Conservation (phyloP, 164 flowering plant species). For the Chimonanthus salicifolius region DNA sequence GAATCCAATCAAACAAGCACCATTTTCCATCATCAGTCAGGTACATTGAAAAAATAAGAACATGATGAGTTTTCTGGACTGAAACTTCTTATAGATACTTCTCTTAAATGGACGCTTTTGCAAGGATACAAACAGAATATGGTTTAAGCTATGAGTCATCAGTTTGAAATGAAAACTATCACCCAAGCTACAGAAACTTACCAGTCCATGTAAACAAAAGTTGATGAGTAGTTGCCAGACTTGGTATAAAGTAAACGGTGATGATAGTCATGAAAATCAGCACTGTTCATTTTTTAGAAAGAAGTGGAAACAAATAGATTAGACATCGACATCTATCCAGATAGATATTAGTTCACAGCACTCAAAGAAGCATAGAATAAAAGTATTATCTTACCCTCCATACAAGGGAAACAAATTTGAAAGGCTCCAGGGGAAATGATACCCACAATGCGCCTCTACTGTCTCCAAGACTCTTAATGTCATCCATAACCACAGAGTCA, state of each 20-base stretch:
- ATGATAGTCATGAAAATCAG: slow-evolving; percentile 98
- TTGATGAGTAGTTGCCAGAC: slow-evolving; percentile 95
- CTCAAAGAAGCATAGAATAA: neutral
- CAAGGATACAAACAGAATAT: neutral
- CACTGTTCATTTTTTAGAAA: slow-evolving; percentile 31
- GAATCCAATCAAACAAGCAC: neutral
- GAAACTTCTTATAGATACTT: neutral
- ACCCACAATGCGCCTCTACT: slow-evolving; percentile 98
- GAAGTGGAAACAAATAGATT: too few species aligned
- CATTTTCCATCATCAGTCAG: neutral
- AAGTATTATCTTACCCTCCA: slow-evolving; percentile 66
- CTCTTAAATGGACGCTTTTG: neutral
- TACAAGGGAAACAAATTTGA: slow-evolving; percentile 87
- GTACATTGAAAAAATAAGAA: neutral
- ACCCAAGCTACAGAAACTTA: slow-evolving; percentile 25
- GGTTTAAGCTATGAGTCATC: neutral
- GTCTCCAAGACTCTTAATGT: slow-evolving; percentile 89
- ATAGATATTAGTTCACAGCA: neutral
- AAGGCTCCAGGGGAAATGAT: slow-evolving; percentile 96
- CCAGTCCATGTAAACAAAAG: slow-evolving; percentile 97
- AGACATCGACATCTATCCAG: too few species aligned
- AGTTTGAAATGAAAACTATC: neutral
- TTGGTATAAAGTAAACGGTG: slow-evolving; percentile 94
- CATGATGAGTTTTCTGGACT: neutral
- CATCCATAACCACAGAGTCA: slow-evolving; percentile 98